These are phyloP conservation scores for Fusarium odoratissimum DNA, from an alignment of 2,329 filamentous ascomycete genomes.

Conservation along the genomic window DNA sequence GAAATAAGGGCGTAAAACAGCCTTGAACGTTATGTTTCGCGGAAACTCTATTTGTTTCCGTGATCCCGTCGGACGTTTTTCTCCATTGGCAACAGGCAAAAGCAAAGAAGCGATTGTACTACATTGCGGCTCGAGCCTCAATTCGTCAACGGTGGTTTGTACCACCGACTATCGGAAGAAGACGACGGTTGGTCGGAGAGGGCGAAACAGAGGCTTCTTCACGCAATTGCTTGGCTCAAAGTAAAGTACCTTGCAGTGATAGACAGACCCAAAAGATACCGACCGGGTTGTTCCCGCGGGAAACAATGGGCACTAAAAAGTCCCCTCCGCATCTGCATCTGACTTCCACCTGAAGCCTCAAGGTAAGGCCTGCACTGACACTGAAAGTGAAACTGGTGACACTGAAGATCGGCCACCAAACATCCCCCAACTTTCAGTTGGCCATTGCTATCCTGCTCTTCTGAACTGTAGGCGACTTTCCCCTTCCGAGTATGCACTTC, in stretches of 20 bases:
- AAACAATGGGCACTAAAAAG: neutral
- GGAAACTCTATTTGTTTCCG: neutral
- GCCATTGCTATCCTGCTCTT: neutral
- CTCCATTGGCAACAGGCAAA: neutral
- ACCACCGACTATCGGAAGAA: neutral
- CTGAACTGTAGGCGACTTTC: conserved; percentile 8
- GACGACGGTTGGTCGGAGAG: neutral
- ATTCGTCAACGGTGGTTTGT: neutral
- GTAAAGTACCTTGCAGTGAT: neutral
- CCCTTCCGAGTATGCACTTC: conserved; percentile 20
- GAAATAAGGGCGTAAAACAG: neutral
- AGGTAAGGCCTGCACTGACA: conserved; percentile 1
- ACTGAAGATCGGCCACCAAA: conserved; percentile 16
- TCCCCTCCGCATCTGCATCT: neutral
- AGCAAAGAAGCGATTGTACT: neutral
- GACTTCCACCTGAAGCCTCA: neutral
- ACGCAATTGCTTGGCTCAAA: neutral
- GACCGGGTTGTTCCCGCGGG: neutral
- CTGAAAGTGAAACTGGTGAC: conserved; percentile 6
- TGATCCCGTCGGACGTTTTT: neutral
- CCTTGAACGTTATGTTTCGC: neutral
- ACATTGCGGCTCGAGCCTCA: conserved; percentile 5
- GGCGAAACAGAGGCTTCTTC: neutral
- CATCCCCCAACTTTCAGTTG: neutral
- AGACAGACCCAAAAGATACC: neutral